phyloP scores from a whole-genome alignment of 2,329 filamentous ascomycete species.

The Diatrype stigma region DNA sequence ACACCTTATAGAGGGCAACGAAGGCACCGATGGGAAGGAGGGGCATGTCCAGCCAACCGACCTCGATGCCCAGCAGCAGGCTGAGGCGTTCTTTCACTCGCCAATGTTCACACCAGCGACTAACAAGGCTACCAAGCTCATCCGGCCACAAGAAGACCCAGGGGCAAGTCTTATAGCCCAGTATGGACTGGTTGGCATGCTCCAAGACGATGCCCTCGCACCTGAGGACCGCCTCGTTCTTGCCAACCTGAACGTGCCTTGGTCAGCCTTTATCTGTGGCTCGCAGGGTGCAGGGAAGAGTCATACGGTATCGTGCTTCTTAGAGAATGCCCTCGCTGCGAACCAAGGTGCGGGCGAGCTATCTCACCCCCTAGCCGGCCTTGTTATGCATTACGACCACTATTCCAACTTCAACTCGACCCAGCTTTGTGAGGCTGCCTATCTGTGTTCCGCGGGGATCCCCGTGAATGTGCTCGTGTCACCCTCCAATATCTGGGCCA shows the following conservation, averaged over 20 bases:
- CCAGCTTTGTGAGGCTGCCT: conserved; percentile 47
- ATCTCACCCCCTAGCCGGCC: conserved; percentile 39
- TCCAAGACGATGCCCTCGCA: neutral
- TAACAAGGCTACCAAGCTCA: neutral
- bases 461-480: conserved; percentile 45
- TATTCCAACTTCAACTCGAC: conserved; percentile 25
- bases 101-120: neutral
- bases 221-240: conserved; percentile 27
- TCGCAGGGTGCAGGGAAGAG: conserved; percentile 57
- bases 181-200: conserved; percentile 15
- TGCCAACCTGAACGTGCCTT: conserved; percentile 48
- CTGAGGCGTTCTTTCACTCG: too few species aligned
- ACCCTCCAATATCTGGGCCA: conserved; percentile 36
- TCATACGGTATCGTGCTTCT: conserved; percentile 50
- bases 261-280: conserved; percentile 56
- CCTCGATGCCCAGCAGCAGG: too few species aligned
- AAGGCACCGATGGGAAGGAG: too few species aligned
- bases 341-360: conserved; percentile 35
- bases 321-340: conserved; percentile 33
- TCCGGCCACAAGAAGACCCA: neutral
- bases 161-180: conserved; percentile 9
- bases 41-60: too few species aligned
- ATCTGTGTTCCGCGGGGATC: conserved; percentile 42
- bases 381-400: conserved; percentile 51
- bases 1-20: too few species aligned